Percentiles rank a stretch among this genome's conserved stretches.
Conservation (phyloP, 129 eudicot genomes). For the sunflower (Helianthus annuus) region DNA sequence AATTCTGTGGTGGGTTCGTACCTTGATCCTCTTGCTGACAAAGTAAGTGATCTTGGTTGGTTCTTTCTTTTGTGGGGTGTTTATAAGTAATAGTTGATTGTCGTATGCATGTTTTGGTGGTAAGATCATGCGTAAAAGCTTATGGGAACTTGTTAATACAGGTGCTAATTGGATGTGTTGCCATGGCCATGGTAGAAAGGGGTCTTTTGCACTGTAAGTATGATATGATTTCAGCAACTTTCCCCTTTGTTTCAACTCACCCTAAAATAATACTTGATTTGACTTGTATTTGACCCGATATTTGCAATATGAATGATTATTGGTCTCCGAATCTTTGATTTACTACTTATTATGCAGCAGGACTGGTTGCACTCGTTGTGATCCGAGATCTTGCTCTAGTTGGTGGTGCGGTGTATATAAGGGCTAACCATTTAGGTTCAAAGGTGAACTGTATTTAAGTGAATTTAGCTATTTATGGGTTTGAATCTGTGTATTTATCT, state of each 20-base stretch:
- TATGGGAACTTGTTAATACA: slow-evolving; percentile 30
- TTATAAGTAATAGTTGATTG: slow-evolving; percentile 1
- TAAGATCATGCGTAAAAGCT: neutral
- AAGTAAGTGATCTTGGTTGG: slow-evolving; percentile 46
- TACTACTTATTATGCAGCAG: slow-evolving; percentile 61
- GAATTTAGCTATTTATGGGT: neutral
- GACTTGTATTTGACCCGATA: neutral
- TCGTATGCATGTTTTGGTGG: slow-evolving; percentile 11
- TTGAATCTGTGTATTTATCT: slow-evolving; percentile 11
- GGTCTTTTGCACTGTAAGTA: slow-evolving; percentile 86
- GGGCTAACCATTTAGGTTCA: slow-evolving; percentile 74
- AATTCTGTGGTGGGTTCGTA: slow-evolving; percentile 98
- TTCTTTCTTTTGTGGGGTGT: neutral
- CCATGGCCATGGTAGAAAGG: slow-evolving; percentile 88
- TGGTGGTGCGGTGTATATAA: slow-evolving; percentile 89
- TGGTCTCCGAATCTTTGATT: neutral
- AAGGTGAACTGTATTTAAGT: slow-evolving; percentile 43
- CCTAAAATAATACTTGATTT: neutral
- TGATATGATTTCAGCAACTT: neutral
- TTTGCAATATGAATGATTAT: neutral
- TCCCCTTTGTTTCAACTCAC: slow-evolving; percentile 3
- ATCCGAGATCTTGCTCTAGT: slow-evolving; percentile 84
- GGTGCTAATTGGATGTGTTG: slow-evolving; percentile 94
- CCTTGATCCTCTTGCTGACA: slow-evolving; percentile 99
- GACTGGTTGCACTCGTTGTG: slow-evolving; percentile 84